Base-by-base conservation (phyloP, 345 rosid species). In the Linum usitatissimum region DNA sequence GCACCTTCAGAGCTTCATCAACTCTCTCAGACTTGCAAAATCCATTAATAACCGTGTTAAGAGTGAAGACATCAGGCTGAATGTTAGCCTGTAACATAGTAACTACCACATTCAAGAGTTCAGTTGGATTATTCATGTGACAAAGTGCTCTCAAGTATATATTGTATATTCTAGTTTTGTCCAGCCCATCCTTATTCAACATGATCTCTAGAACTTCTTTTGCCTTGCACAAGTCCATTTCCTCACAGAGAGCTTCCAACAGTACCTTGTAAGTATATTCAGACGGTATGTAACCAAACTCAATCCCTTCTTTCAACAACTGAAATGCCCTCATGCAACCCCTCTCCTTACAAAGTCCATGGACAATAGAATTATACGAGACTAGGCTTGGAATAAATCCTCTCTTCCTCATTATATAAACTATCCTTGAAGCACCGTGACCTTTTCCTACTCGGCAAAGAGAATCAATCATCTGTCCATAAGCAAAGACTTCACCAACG, bases 341-440 rank as follows among this genome's bases (percentile, higher is more conserved):
- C 56, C 91, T 81, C 59, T 81, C 84, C 63, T 75, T 82, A 76
- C 90, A 83, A 40, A 91, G 83, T 5, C 91, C 94, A 6, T 91
- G 96, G 48, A 88, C 71, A 18, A 91, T 86, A 55, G 83, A 75
- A 77, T 91, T 84, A 66, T 88, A 91, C 3, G 96, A 88, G 3
- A 80, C 74, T 18, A 64, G 57, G 49, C 88, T 81, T 0, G 88
- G 96, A 6, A 40, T 51, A 18, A 82, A 73, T 40, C 88, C 86
- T 74, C 65, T 77, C 68, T 79, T 80, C 66, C 81, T 79, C 96
- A 88, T 86, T 60, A 86, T 79, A 68, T 84, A 81, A 65, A 86
- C 84, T 62, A 91, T 64, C 81, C 96, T 80, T 4, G 94, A 83
- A 75, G 94, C 94, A 20, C 86, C 97, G 65, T 84, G 94, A 76